Percentiles rank a stretch among this genome's conserved stretches.
phyloP scores from a whole-genome alignment of 345 rosid genomes.

The Kandelia obovata region DNA sequence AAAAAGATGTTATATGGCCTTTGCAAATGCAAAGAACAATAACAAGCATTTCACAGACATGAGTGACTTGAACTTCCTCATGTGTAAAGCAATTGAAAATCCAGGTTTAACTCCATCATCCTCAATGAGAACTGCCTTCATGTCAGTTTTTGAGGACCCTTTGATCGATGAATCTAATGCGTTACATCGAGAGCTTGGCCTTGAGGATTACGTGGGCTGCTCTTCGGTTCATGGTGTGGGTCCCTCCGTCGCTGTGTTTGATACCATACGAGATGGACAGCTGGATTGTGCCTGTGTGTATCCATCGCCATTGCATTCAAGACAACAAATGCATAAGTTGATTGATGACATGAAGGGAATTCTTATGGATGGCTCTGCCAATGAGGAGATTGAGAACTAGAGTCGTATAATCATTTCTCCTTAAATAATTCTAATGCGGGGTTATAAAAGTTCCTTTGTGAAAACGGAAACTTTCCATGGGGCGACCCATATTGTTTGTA shows the following conservation, averaged over 20 bases:
- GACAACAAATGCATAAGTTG: conserved; percentile 61
- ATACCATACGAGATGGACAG: conserved; percentile 54
- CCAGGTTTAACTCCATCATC: conserved; percentile 69
- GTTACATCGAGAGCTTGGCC: conserved; percentile 30
- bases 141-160: conserved; percentile 68
- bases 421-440: too few species aligned
- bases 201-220: conserved; percentile 60
- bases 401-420: too few species aligned
- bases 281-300: conserved; percentile 65
- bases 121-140: conserved; percentile 54
- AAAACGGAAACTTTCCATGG: too few species aligned
- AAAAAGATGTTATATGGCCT: conserved; percentile 42
- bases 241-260: conserved; percentile 59
- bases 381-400: background rate
- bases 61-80: conserved; percentile 70
- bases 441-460: too few species aligned
- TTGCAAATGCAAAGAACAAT: conserved; percentile 45
- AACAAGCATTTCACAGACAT: conserved; percentile 77
- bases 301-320: conserved; percentile 74
- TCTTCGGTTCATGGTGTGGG: conserved; percentile 72
- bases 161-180: conserved; percentile 35
- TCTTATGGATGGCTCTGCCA: conserved; percentile 32
- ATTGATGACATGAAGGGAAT: conserved; percentile 48
- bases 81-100: conserved; percentile 79
- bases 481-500: too few species aligned